phyloP scores from a whole-genome alignment of 345 rosid genomes.

The Capsella bursapastoris region DNA sequence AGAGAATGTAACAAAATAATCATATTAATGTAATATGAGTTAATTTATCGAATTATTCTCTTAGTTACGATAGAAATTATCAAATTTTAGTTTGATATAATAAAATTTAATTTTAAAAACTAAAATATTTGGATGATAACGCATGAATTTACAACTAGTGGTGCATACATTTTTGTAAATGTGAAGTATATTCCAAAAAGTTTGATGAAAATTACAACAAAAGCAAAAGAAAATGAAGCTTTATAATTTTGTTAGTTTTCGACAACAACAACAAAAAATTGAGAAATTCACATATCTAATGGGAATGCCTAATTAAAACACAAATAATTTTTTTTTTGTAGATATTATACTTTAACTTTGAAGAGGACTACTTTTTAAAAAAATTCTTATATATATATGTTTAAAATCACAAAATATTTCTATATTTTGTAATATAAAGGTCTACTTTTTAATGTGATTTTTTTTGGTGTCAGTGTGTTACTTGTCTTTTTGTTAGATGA shows the following conservation, averaged over 20 bases:
- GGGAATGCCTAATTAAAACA: background rate
- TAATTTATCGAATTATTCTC: background rate
- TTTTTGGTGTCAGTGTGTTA: conserved; percentile 31
- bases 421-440: background rate
- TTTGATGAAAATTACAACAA: background rate
- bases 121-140: background rate
- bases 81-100: no score
- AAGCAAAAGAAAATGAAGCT: background rate
- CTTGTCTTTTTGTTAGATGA: conserved; percentile 31
- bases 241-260: background rate
- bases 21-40: background rate
- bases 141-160: background rate
- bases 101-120: background rate
- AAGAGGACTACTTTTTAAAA: background rate
- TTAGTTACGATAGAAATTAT: no score
- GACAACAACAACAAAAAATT: background rate
- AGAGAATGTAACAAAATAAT: background rate
- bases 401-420: background rate
- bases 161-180: background rate
- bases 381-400: background rate
- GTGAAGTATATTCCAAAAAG: background rate
- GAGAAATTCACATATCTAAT: background rate
- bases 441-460: conserved; percentile 13
- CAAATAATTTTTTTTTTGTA: no score
- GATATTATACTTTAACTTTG: background rate